These are phyloP conservation scores for Leccinum longicurvipes DNA, from an alignment of 768 basidiomycete genomes.

Conservation along the genomic window DNA sequence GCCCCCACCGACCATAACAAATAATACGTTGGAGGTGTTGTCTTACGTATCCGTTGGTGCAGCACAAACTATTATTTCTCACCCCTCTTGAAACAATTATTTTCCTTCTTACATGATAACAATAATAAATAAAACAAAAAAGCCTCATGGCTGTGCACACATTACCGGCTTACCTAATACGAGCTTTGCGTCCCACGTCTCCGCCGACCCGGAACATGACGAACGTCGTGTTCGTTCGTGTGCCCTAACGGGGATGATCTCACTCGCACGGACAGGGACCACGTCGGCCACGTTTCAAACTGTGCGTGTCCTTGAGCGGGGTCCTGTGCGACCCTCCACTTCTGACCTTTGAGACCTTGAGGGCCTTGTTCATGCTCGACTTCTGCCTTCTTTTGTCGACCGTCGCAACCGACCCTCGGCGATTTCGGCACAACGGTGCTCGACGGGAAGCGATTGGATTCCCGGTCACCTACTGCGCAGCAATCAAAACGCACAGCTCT, in stretches of 20 bases:
- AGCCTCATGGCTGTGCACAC: not conserved
- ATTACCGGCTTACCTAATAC: not conserved
- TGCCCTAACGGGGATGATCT: not conserved
- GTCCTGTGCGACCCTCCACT: not conserved
- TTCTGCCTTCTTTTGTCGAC: not conserved
- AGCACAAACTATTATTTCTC: not conserved
- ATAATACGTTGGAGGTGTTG: not conserved
- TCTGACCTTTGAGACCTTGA: too few relatives aligned
- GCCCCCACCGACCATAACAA: not conserved
- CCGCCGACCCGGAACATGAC: not conserved
- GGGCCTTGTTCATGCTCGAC: not conserved
- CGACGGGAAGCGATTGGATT: not conserved
- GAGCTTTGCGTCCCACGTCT: not conserved
- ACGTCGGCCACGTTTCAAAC: not conserved
- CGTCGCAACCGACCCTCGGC: not conserved
- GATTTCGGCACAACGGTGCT: not conserved
- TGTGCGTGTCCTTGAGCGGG: not conserved
- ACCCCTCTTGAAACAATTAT: not conserved
- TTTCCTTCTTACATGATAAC: not conserved
- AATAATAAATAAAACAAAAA: not conserved
- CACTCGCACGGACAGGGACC: not conserved
- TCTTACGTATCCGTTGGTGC: too few relatives aligned
- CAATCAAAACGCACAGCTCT: not conserved
- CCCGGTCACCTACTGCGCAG: not conserved
- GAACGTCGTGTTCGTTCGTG: not conserved